These are phyloP conservation scores for Tetrapisispora arboricola DNA, from an alignment of 805 yeast genomes.

Conservation along the genomic window DNA sequence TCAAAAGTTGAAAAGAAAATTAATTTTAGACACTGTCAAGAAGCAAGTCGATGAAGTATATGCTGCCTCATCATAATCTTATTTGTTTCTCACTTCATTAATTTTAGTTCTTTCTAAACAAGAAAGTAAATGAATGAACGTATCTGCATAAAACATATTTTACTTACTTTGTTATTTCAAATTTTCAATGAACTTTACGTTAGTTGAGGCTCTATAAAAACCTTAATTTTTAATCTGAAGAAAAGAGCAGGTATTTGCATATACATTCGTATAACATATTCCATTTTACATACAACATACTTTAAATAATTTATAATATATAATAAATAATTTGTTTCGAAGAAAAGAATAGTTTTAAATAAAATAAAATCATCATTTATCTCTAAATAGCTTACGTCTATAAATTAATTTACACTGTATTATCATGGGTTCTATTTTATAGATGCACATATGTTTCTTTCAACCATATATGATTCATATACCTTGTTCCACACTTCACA, in stretches of 20 bases:
- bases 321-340: no score
- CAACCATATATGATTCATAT: conserved; percentile 11
- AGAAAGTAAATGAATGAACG: neutral
- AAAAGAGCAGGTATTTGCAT: neutral
- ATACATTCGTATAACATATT: neutral
- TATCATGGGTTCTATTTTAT: no score
- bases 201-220: no score
- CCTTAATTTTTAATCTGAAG: neutral
- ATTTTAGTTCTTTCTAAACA: no score
- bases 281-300: neutral
- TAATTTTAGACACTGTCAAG: conserved; percentile 63
- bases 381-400: no score
- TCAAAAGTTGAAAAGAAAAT: conserved; percentile 90
- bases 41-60: conserved; percentile 61
- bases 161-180: neutral
- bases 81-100: no score
- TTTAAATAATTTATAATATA: neutral
- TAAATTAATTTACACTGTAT: no score
- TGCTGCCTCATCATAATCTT: conserved; percentile 4
- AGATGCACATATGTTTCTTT: conserved; percentile 13
- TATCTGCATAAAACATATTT: neutral
- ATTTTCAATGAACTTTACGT: neutral
- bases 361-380: no score
- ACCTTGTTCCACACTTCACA: conserved; percentile 23
- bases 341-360: no score